Percentiles rank a stretch among this genome's conserved stretches.
Conservation (phyloP, 1,284 basidiomycete genomes). For the Exobasidium rhododendri region DNA sequence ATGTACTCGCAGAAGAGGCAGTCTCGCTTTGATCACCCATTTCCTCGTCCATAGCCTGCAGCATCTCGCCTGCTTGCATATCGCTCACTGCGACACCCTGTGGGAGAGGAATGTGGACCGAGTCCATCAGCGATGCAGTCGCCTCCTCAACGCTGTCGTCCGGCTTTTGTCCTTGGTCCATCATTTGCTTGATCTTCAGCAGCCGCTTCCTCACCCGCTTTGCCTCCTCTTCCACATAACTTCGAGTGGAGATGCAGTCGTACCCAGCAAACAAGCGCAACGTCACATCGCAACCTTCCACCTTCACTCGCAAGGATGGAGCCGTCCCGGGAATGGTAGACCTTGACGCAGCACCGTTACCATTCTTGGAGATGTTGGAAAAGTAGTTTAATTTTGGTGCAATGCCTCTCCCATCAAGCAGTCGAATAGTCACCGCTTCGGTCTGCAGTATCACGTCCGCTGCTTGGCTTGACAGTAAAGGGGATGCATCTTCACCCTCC, state of each 20-base stretch:
- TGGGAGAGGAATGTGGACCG: slow-evolving; percentile 64
- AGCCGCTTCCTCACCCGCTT: slow-evolving; percentile 81
- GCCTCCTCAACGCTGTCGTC: slow-evolving; percentile 77
- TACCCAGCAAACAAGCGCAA: slow-evolving; percentile 61
- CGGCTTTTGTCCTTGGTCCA: slow-evolving; percentile 85
- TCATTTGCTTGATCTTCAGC: slow-evolving; percentile 84
- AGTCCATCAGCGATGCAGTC: slow-evolving; percentile 80
- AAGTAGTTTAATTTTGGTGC: slow-evolving; percentile 49
- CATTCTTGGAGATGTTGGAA: slow-evolving; percentile 18
- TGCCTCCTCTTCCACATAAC: slow-evolving; percentile 79
- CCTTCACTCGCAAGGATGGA: slow-evolving; percentile 28
- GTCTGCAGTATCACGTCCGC: slow-evolving; percentile 64
- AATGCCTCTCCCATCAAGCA: slow-evolving; percentile 65
- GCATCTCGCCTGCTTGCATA: slow-evolving; percentile 60
- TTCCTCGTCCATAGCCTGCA: slow-evolving; percentile 82
- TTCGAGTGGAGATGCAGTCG: slow-evolving; percentile 83
- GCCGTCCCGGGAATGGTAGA: slow-evolving; percentile 1
- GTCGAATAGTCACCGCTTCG: slow-evolving; percentile 78
- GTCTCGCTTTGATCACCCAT: slow-evolving; percentile 62
- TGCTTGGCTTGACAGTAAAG: neutral
- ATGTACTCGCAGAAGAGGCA: slow-evolving; percentile 31
- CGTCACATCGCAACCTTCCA: slow-evolving; percentile 32
- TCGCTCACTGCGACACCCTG: slow-evolving; percentile 21
- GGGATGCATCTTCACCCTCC: neutral
- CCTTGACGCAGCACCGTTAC: neutral